phyloP scores from a whole-genome alignment of 2,329 filamentous ascomycete genomes.

The Penicillium vulpinum region DNA sequence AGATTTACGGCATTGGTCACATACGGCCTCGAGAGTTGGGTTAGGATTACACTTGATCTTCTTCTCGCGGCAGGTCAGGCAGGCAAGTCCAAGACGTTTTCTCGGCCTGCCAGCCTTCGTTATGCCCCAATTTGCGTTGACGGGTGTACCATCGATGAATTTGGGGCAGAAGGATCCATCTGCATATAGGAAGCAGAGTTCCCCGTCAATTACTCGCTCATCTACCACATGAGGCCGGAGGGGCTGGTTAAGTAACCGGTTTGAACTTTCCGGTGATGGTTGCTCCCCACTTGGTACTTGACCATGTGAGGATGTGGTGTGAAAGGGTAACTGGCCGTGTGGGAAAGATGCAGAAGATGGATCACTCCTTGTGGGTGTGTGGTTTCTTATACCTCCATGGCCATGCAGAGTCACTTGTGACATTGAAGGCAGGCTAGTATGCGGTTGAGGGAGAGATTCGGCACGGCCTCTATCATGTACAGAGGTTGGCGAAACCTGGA shows the following conservation, averaged over 20 bases:
- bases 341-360: conserved; percentile 21
- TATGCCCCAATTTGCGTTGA: conserved; percentile 90
- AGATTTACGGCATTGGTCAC: conserved; percentile 89
- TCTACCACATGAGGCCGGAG: conserved; percentile 41
- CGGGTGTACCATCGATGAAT: conserved; percentile 78
- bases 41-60: conserved; percentile 97
- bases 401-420: conserved; percentile 31
- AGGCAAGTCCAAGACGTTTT: conserved; percentile 89
- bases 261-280: conserved; percentile 18
- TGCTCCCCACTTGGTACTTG: conserved; percentile 11
- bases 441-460: conserved; percentile 22
- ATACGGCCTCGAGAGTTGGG: conserved; percentile 59
- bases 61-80: conserved; percentile 89
- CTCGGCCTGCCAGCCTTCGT: conserved; percentile 92
- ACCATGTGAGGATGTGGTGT: conserved; percentile 18
- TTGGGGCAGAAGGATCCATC: conserved; percentile 81
- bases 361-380: conserved; percentile 21
- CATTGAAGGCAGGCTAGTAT: conserved; percentile 32
- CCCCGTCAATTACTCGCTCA: conserved; percentile 61
- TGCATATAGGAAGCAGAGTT: conserved; percentile 82
- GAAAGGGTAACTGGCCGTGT: conserved; percentile 19
- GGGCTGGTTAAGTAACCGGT: conserved; percentile 15
- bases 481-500: conserved; percentile 13
- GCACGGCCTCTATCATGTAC: conserved; percentile 21
- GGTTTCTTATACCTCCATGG: conserved; percentile 22